A percentile compares a stretch with the other conserved stretches of the same genome.
These are phyloP conservation scores for Lichtheimia ramosa DNA, from an alignment of 371 early-diverging fungal species.

Conservation along the genomic window DNA sequence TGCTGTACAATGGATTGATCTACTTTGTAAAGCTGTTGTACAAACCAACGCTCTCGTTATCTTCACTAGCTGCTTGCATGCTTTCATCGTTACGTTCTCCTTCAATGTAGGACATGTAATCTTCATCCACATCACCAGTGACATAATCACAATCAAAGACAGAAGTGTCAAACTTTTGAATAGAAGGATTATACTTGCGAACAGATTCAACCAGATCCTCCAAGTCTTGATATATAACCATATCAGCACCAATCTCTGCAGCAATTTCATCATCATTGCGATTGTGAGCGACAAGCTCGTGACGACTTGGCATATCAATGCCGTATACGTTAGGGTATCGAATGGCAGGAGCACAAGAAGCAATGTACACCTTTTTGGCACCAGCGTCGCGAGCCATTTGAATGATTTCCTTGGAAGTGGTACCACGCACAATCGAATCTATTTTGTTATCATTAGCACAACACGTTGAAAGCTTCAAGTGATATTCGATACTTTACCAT, in stretches of 20 bases:
- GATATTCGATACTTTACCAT: conserved; percentile 59
- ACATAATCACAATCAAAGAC: conserved; percentile 94
- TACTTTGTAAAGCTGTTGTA: conserved; percentile 48
- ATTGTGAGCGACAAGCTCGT: conserved; percentile 87
- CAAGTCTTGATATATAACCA: conserved; percentile 88
- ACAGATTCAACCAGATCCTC: conserved; percentile 82
- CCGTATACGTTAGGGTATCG: conserved; percentile 98
- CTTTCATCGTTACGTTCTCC: conserved; percentile 47
- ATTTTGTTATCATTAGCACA: not conserved
- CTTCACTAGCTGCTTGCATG: conserved; percentile 13
- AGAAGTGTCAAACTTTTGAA: conserved; percentile 87
- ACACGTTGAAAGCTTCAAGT: not conserved
- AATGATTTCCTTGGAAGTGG: conserved; percentile 96
- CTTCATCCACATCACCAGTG: conserved; percentile 80
- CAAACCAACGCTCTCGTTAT: conserved; percentile 66
- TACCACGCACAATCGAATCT: conserved; percentile 97
- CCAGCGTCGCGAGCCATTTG: conserved; percentile 98
- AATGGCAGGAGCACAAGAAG: conserved; percentile 95
- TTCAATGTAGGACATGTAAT: conserved; percentile 83
- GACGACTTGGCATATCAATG: conserved; percentile 96
- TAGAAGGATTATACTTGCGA: conserved; percentile 77
- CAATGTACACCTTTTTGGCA: conserved; percentile 97
- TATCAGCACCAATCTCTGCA: conserved; percentile 86
- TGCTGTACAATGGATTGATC: too few relatives aligned
- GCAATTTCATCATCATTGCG: conserved; percentile 85